Evolutionary conservation across 371 early-diverging fungal genomes (phyloP).

Genomic region (Fennellomyces sp.): DNA sequence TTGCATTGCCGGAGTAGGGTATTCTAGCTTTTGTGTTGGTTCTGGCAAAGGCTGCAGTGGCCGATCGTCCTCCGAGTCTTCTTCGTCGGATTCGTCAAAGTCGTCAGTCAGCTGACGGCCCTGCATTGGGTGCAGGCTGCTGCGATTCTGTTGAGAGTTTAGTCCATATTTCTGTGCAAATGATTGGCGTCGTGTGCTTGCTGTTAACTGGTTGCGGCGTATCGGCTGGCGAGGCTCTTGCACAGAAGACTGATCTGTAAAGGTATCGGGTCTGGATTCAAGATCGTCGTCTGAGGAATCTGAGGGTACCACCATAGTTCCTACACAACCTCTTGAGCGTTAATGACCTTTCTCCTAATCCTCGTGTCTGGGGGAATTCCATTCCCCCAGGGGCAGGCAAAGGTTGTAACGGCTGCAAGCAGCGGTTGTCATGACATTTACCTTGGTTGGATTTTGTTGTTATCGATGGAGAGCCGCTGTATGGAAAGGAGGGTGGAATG

Average conservation of each 20-base stretch:
- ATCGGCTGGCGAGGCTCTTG: conserved; percentile 1
- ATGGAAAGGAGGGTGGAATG: too few relatives aligned
- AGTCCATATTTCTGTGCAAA: conserved; percentile 27
- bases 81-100: conserved; percentile 29
- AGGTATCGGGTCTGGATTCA: neutral
- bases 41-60: neutral
- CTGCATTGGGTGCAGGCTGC: neutral
- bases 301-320: neutral
- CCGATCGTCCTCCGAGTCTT: conserved; percentile 31
- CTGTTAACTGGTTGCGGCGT: conserved; percentile 6
- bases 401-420: too few relatives aligned
- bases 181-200: conserved; percentile 12
- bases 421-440: too few relatives aligned
- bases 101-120: neutral
- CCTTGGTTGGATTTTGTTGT: too few relatives aligned
- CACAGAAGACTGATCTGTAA: conserved; percentile 13
- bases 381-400: too few relatives aligned
- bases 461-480: too few relatives aligned
- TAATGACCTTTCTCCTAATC: too few relatives aligned
- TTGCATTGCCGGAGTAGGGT: neutral
- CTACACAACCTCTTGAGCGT: too few relatives aligned
- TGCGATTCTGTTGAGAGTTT: neutral
- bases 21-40: neutral
- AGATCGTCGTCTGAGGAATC: conserved; percentile 8
- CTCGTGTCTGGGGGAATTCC: too few relatives aligned